Evolutionary conservation across 169 alveolate genomes (phyloP), one percentile per base, ranked within the genome.

Genomic region (Toxoplasma gondii): DNA sequence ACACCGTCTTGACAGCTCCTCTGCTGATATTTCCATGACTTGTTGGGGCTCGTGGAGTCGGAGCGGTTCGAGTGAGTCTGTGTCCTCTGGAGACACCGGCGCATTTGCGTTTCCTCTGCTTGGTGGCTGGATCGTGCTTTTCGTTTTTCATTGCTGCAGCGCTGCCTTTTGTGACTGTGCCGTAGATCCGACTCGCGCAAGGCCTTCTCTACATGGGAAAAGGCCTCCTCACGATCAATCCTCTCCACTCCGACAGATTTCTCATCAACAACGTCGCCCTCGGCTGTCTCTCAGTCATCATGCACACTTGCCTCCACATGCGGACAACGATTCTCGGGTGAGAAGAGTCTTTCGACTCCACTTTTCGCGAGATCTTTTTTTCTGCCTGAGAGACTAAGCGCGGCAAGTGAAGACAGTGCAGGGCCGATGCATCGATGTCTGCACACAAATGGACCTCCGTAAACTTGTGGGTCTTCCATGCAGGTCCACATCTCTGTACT

Each of bases 151-250:
- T 7, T 82, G 64, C 58, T 0, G 5, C 10, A 39, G 38, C 27
- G 36, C 39, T 5, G 82, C 39, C 2, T 44, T 74, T 10, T 74
- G 24, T 44, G 39, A 31, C 84, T 31, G 67, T 24, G 19, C 34
- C 31, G 74, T 93, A 93, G 95, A 91, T 93, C n/a, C 95, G 95
- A 36, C 91, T 94, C 43, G 87, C 96, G 16, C 96, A 92, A 91
- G 99, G 99, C 36, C 95, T 98, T 38, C 97, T 98, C 58, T 98
- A 98, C 95, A 97, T 99, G 99, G 99, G 99, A 29, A 99, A 99
- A 96, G 99, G 99, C 45, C 96, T 99, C 94, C 96, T 98, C 84
- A 98, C 99, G 22, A 96, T 99, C 41, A 97, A 98, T 90, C 99
- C 99, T 22, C 95, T 98, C 81, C 99, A 99, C 96, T 97, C 99